Evolutionary conservation across 805 yeast genomes (phyloP).

Genomic region (Saccharomyces mikatae): DNA sequence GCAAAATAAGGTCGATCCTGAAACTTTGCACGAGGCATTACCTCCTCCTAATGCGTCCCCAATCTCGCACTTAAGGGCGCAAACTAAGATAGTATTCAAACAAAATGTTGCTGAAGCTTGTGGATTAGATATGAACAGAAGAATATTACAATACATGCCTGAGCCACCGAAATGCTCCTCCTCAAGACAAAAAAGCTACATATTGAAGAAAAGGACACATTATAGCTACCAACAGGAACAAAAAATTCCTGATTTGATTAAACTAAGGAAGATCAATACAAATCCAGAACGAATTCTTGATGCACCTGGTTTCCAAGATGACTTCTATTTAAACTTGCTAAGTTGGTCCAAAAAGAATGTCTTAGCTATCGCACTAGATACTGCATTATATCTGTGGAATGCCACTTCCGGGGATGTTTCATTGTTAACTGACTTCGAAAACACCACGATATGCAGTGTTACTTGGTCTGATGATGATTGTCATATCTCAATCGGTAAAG

Average conservation of each 20-base stretch:
- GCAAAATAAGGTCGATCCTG: constrained; percentile 22
- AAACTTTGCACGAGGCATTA: constrained; percentile 30
- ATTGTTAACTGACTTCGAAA: constrained; percentile 51
- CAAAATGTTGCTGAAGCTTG: constrained; percentile 90
- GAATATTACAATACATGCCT: constrained; percentile 84
- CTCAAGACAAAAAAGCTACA: constrained; percentile 19
- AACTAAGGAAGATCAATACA: constrained; percentile 71
- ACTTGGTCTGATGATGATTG: constrained; percentile 90
- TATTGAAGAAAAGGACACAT: constrained; percentile 26
- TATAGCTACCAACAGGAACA: constrained; percentile 20
- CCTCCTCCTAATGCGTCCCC: constrained; percentile 44
- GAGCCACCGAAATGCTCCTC: constrained; percentile 55
- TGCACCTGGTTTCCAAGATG: constrained; percentile 92
- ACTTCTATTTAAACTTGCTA: constrained; percentile 77
- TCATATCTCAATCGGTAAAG: constrained; percentile 74
- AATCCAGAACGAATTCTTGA: constrained; percentile 91
- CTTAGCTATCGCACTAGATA: constrained; percentile 82
- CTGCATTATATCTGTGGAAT: constrained; percentile 84
- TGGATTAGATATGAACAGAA: constrained; percentile 73
- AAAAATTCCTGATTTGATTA: constrained; percentile 41
- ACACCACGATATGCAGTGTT: constrained; percentile 39
- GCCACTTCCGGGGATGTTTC: constrained; percentile 76
- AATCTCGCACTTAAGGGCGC: constrained; percentile 36
- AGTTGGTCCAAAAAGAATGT: constrained; percentile 82
- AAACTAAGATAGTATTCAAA: constrained; percentile 46